Evolutionary conservation across 306 rosid genomes (phyloP).

Genomic region (Citrullus amarus): DNA sequence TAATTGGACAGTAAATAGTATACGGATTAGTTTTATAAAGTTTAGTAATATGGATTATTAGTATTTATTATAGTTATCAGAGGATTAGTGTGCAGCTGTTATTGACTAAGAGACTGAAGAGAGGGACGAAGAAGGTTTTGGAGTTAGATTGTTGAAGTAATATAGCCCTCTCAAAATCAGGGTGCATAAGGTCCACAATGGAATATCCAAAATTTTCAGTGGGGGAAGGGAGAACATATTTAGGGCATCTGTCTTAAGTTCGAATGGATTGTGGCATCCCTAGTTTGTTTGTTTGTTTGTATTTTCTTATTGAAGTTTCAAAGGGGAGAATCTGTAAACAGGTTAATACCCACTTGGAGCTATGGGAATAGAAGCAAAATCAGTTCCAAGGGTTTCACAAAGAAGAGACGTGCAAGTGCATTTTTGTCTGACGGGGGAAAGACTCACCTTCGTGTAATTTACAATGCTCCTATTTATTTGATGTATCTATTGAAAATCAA

Average conservation of each 20-base stretch:
- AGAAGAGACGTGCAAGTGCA: neutral
- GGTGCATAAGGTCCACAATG: neutral
- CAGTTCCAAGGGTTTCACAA: neutral
- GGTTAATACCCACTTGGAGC: neutral
- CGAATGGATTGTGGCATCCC: neutral
- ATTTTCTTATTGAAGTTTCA: neutral
- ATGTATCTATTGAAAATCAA: neutral
- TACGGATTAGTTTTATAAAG: neutral
- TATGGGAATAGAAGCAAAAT: neutral
- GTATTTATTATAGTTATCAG: neutral
- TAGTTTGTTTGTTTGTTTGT: neutral
- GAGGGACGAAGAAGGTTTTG: neutral
- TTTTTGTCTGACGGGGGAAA: neutral
- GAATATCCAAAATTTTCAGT: neutral
- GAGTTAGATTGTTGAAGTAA: neutral
- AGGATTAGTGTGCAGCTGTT: neutral
- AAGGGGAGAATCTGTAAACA: neutral
- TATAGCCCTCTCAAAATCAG: neutral
- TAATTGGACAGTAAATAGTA: neutral
- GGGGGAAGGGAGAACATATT: neutral
- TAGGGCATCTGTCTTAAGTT: neutral
- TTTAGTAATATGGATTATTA: neutral
- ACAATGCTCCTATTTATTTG: neutral
- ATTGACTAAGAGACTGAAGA: neutral
- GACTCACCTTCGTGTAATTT: neutral